These are phyloP conservation scores for Aureobasidium sp. DNA, from an alignment of 2,329 filamentous ascomycete genomes.

Conservation along the genomic window DNA sequence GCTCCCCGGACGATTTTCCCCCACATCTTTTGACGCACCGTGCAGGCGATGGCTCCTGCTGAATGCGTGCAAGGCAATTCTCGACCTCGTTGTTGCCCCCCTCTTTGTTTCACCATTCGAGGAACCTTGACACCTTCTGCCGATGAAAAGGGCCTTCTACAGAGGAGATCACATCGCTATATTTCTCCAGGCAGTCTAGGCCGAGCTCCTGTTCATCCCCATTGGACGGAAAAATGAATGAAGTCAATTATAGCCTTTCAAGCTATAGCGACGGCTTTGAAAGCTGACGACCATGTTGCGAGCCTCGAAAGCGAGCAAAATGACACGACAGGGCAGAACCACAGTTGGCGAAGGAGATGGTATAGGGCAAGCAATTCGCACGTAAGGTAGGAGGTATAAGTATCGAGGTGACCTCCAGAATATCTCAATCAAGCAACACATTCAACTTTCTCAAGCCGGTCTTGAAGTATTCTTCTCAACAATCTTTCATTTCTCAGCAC, in stretches of 20 bases:
- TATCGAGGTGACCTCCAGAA: background rate
- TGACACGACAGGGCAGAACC: background rate
- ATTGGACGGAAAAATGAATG: slow-evolving; percentile 7
- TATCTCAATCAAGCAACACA: background rate
- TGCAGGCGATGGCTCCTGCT: background rate
- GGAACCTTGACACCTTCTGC: background rate
- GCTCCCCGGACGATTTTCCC: background rate
- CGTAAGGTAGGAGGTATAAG: background rate
- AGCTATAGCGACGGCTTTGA: background rate
- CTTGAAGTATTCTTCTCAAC: background rate
- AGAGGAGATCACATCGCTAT: background rate
- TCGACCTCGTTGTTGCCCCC: background rate
- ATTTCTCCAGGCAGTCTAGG: background rate
- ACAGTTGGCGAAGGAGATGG: background rate
- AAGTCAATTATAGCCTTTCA: background rate
- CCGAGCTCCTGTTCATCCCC: background rate
- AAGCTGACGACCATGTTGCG: background rate
- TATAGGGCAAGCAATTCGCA: background rate
- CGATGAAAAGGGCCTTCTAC: slow-evolving; percentile 4
- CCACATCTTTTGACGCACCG: slow-evolving; percentile 5
- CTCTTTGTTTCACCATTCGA: slow-evolving; percentile 10
- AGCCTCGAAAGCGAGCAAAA: background rate
- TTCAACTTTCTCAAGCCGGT: background rate
- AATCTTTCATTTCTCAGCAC: background rate
- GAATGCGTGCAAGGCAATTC: background rate